Evolutionary conservation across 768 basidiomycete species (phyloP), one percentile per base, ranked within the genome.

Genomic region (Agrocybe praecox): DNA sequence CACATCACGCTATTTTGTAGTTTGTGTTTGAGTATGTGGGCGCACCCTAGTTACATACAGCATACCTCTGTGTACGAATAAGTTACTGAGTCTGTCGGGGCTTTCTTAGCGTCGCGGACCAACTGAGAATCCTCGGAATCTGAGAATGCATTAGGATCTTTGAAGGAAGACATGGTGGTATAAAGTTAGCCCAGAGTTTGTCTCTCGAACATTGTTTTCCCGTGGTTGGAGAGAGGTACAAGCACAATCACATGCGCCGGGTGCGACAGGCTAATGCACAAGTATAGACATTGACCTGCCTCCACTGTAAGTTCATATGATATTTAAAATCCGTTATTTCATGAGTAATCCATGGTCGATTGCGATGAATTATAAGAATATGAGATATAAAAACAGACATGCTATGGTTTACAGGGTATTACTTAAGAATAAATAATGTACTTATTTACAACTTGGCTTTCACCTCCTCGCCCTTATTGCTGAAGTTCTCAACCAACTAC

Each of bases 51-150:
- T 45, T 43, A 46, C n/a, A 15, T 18, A 8, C 21, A 15, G 33
- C 59, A 45, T 63, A 77, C 81, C 72, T 97, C 94, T 8, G 88
- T 86, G 72, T 91, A 99, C 19, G 70, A 78, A 73, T 84, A 96
- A 42, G 85, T 82, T 42, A 80, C 75, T 6, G 84, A 77, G 6
- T 86, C 80, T 0, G 76, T 67, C 1, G 77, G 67, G 18, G 72
- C 71, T 67, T 80, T 82, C 80, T 98, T 98, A 23, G 91, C 94
- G 40, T 93, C 84, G 5, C 76, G 84, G 53, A 98, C 92, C 53
- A 94, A 73, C 46, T 87, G 78, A 1, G 94, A 83, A 69, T 99
- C 96, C 68, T 94, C 90, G 1, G 85, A 73, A 67, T 96, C 94
- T 42, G 79, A 74, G 65, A 88, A 90, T 19, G 83, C 74, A 57